Evolutionary conservation across 805 yeast species (phyloP).

Genomic region (Limtongozyma cylindracea): DNA sequence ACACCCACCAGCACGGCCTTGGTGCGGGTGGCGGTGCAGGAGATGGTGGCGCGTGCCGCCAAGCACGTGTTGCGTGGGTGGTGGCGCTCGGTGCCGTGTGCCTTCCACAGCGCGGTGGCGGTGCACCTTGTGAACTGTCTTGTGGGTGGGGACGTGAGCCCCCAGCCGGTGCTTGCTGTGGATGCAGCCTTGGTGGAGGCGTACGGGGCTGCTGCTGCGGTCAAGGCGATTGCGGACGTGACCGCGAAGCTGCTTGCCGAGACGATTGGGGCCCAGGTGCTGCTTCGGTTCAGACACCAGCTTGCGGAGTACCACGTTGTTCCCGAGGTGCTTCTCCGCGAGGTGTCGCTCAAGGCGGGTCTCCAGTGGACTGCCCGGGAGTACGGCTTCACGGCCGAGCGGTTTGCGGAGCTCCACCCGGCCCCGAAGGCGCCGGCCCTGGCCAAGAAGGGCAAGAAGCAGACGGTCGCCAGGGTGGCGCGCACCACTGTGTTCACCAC

Average conservation of each 20-base stretch:
- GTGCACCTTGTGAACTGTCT: constrained; percentile 51
- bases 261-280: constrained; percentile 16
- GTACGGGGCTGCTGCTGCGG: no score
- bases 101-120: constrained; percentile 31
- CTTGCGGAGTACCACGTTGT: constrained; percentile 23
- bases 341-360: constrained; percentile 56
- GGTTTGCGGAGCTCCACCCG: constrained; percentile 1
- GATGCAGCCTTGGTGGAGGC: constrained; percentile 14
- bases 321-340: constrained; percentile 21
- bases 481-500: constrained; percentile 20
- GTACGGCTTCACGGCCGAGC: constrained; percentile 16
- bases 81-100: constrained; percentile 19
- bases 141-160: constrained; percentile 23
- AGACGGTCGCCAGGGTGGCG: constrained; percentile 1
- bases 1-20: constrained; percentile 19
- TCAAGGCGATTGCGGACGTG: no score
- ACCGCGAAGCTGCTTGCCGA: constrained; percentile 18
- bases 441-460: constrained; percentile 10
- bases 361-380: constrained; percentile 49
- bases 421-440: constrained; percentile 1
- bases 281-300: constrained; percentile 33
- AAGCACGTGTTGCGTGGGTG: constrained; percentile 45
- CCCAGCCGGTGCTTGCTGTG: constrained; percentile 11
- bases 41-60: constrained; percentile 56
- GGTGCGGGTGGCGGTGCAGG: constrained; percentile 23